These are phyloP conservation scores for Wickerhamomyces hampshirensis DNA, from an alignment of 805 yeast genomes.

Conservation along the genomic window DNA sequence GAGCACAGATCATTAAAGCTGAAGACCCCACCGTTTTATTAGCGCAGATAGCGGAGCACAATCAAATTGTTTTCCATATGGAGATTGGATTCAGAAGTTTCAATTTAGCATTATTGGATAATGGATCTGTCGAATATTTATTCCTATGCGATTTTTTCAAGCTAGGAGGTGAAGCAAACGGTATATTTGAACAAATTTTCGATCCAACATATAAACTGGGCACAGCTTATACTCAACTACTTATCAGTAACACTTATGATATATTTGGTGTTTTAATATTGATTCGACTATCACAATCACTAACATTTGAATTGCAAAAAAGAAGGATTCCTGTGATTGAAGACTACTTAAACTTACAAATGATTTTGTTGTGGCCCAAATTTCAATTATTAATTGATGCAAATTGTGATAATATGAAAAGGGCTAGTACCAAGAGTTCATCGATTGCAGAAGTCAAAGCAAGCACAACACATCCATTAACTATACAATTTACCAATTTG, in stretches of 20 bases:
- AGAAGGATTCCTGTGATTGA: slow-evolving; percentile 67
- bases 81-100: slow-evolving; percentile 73
- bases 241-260: slow-evolving; percentile 47
- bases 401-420: slow-evolving; percentile 65
- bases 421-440: slow-evolving; percentile 34
- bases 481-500: slow-evolving; percentile 75
- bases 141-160: slow-evolving; percentile 71
- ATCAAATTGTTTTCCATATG: slow-evolving; percentile 58
- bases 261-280: slow-evolving; percentile 73
- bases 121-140: slow-evolving; percentile 69
- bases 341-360: slow-evolving; percentile 60
- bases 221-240: slow-evolving; percentile 40
- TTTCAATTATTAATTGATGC: slow-evolving; percentile 73
- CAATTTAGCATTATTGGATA: slow-evolving; percentile 69
- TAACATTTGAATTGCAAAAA: slow-evolving; percentile 63
- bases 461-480: slow-evolving; percentile 52
- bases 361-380: slow-evolving; percentile 79
- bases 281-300: slow-evolving; percentile 63
- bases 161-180: slow-evolving; percentile 37
- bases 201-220: slow-evolving; percentile 49
- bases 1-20: slow-evolving; percentile 53
- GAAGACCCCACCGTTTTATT: slow-evolving; percentile 64
- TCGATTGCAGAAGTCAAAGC: slow-evolving; percentile 28
- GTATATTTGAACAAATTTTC: slow-evolving; percentile 46
- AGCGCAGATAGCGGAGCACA: slow-evolving; percentile 81